phyloP scores from a whole-genome alignment of 768 basidiomycete genomes.

The Lentinula boryana region DNA sequence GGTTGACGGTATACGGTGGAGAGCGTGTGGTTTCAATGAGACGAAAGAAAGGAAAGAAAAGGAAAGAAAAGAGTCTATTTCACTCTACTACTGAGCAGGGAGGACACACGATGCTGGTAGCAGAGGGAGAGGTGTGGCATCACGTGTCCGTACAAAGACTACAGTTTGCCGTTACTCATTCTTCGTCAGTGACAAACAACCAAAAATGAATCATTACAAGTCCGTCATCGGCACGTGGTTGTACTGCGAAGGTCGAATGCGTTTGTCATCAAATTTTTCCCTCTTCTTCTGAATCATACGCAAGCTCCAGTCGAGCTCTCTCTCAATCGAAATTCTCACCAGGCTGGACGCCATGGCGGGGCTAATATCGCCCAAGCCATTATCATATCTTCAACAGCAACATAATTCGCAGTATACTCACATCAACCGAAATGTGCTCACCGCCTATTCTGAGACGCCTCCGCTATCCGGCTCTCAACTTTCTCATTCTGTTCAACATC shows the following conservation, averaged over 20 bases:
- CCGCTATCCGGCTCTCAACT: conserved; percentile 47
- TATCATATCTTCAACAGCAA: conserved; percentile 51
- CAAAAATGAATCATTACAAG: no score
- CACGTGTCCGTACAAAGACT: no score
- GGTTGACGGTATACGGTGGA: no score
- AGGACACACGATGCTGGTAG: no score
- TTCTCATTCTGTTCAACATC: conserved; percentile 52
- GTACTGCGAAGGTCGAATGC: background rate
- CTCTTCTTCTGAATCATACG: background rate
- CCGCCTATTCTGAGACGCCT: conserved; percentile 59
- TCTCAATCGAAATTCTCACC: background rate
- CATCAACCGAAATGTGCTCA: conserved; percentile 29
- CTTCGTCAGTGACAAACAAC: no score
- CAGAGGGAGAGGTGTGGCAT: no score
- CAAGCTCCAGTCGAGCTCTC: background rate
- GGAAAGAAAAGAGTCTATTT: no score
- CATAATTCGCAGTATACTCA: conserved; percentile 53
- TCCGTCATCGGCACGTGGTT: background rate
- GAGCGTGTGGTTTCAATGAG: no score
- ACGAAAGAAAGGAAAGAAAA: no score
- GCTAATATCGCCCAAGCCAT: conserved; percentile 55
- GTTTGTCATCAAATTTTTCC: background rate
- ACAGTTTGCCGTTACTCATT: no score
- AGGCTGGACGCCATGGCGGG: conserved; percentile 42
- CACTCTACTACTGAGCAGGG: no score